Evolutionary conservation across 305 asterid genomes (phyloP).

Genomic region (Fraxinus dipetala): DNA sequence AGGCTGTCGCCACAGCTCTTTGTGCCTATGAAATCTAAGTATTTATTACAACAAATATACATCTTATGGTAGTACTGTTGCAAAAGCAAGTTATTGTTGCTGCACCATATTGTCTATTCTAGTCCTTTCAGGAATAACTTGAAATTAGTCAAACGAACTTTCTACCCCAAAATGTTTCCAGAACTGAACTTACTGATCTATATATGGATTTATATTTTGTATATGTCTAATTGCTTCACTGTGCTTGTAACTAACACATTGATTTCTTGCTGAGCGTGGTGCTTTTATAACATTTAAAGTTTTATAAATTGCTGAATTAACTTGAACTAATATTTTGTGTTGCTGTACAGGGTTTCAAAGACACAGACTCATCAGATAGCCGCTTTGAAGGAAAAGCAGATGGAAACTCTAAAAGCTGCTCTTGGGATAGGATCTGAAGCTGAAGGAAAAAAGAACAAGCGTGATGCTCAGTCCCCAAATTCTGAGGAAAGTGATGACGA

Average conservation of each 20-base stretch:
- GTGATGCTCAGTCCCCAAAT: conserved; percentile 30
- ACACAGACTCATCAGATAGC: conserved; percentile 92
- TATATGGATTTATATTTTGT: not conserved
- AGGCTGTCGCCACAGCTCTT: not conserved
- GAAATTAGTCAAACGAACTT: not conserved
- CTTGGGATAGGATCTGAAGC: conserved; percentile 66
- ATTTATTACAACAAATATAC: not conserved
- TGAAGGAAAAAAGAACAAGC: conserved; percentile 43
- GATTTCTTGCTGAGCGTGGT: not conserved
- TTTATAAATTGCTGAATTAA: not conserved
- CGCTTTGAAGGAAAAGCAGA: conserved; percentile 80
- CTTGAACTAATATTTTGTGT: conserved; percentile 13
- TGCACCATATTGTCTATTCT: not conserved
- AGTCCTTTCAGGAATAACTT: not conserved
- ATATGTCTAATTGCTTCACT: not conserved
- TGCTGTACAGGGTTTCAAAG: conserved; percentile 54
- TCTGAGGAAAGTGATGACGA: conserved; percentile 41
- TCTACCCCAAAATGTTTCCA: not conserved
- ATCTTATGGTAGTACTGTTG: not conserved
- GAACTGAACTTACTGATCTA: not conserved
- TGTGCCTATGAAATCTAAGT: not conserved
- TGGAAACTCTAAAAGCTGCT: conserved; percentile 84
- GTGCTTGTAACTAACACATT: not conserved
- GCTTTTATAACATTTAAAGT: not conserved
- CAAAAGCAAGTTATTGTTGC: not conserved